Evolutionary conservation across 1,139 yeast genomes (phyloP), one percentile per base, ranked within the genome.

Genomic region (Pichia sp.): DNA sequence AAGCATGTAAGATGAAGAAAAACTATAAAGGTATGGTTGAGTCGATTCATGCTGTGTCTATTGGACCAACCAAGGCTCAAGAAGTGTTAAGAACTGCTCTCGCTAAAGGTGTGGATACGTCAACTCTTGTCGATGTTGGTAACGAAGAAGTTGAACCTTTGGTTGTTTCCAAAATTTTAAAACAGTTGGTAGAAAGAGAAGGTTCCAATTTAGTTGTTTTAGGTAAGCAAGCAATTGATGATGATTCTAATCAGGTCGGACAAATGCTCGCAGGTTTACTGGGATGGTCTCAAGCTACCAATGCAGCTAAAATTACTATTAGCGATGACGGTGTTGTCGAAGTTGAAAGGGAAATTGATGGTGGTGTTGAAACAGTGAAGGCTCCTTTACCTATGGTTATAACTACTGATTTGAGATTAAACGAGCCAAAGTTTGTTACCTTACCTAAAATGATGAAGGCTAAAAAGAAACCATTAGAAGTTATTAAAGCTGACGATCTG

Each of bases 371-470:
- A 61, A 79, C 86, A 14, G 71, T 91, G 44, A 71, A 74, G 41
- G 86, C 95, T 30, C 67, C 75, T 50, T 71, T 89, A 48, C 98
- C 98, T 35, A 60, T 89, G 69, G 74, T 91, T 45, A 76, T 91
- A 54, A 88, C 97, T 36, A 83, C 97, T 2, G 98, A 91, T 62
- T 72, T 91, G 55, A 82, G 98, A 63, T 74, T 91, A 56, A 91
- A 91, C 61, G 93, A 79, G 58, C 98, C 98, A 41, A 78, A 96
- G 54, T 91, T 86, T 59, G 96, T 95, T 17, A 79, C 94, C 10
- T 72, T 91, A 58, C 96, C 96, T 44, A 91, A 89, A 61, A 77
- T 88, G 66, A 91, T 91, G 98, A 91, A 91, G 71, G 98, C 97
- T 42, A 91, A 91, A 71, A 89, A 89, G 77, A 88, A 86, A 71